Base-by-base conservation (phyloP, 164 flowering plant species). In the Magnolia officinalis region DNA sequence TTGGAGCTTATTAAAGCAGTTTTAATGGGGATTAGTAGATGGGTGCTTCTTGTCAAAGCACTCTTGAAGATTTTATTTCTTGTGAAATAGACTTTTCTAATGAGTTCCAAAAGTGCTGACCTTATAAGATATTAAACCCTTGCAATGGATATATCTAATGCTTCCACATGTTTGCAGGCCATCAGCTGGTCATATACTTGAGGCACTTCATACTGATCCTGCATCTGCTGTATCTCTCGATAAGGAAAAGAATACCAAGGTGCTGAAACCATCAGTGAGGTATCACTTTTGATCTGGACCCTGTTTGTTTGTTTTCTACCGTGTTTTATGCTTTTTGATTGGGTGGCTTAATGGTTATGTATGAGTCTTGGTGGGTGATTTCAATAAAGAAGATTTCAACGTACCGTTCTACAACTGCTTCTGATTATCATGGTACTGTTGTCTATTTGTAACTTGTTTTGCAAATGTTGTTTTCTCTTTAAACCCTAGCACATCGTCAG, bases 181-280 rank as follows among this genome's bases (percentile, higher is more conserved):
- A 68, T 68, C 71, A 68, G 71, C 92, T 81, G 93, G 94, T 88
- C 84, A 70, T 71, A 94, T 96, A 77, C 96, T 96, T 80, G 99
- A 96, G 85, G 99, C 99, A 16, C 78, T 96, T 79, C 97, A 94
- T 89, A 83, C 86, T 73, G 99, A 96, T 87, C 99, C 99, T 80
- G 99, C 99, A 71, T 92, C 98, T 78, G 97, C 92, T 82, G 91
- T 90, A 29, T 82, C 95, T 18, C 85, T 88, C 80, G 97, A 90
- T 37, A 89, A 88, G 77, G 99, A 92, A 72, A 94, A 88, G 84
- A 86, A 79, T 72, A 69, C 72, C 23, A 92, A 88, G 23, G 77
- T 77, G 72, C 20, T 79, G 63, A 96, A 94, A 81, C 85, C 93
- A 77, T 76, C 90, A 70, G 84, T 75, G 45, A 91, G 97, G 99